Evolutionary conservation across 163 green algal genomes (phyloP).

Genomic region (Volvox carteri): DNA sequence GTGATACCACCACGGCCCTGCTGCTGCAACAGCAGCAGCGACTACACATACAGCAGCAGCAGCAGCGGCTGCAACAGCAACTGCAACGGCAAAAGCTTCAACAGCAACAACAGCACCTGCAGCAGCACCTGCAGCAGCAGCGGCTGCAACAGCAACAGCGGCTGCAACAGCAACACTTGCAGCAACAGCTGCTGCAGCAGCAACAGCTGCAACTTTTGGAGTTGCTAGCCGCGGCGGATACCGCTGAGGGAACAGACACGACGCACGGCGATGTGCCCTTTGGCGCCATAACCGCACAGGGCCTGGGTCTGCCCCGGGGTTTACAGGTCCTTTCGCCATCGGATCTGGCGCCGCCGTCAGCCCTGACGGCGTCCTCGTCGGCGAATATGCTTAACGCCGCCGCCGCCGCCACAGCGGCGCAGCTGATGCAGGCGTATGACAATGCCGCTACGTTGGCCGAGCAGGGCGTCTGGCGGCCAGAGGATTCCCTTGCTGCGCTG

Average conservation of each 20-base stretch:
- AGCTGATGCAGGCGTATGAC: slow-evolving; percentile 8
- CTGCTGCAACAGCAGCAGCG: slow-evolving; percentile 24
- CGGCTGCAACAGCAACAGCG: not conserved
- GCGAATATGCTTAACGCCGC: not conserved
- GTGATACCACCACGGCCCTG: not conserved
- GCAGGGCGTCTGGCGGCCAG: not conserved
- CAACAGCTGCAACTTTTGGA: slow-evolving; percentile 17
- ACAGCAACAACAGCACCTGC: slow-evolving; percentile 18
- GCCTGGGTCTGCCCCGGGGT: no score
- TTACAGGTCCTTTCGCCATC: not conserved
- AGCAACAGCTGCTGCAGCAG: not conserved
- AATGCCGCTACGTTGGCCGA: not conserved
- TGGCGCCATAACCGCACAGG: not conserved
- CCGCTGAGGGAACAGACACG: not conserved
- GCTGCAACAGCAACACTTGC: not conserved
- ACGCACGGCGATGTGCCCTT: not conserved
- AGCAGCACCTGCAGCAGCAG: slow-evolving; percentile 7
- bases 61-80: not conserved
- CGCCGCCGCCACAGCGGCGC: not conserved
- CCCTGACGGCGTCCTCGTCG: not conserved
- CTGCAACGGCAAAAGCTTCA: not conserved
- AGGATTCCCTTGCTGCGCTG: not conserved
- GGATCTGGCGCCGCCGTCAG: not conserved
- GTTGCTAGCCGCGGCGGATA: not conserved
- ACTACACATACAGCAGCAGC: slow-evolving; percentile 21